Evolutionary conservation across 2,329 filamentous ascomycete genomes (phyloP), one percentile per base, ranked within the genome.

Genomic region (Colletotrichum orchidophilum): DNA sequence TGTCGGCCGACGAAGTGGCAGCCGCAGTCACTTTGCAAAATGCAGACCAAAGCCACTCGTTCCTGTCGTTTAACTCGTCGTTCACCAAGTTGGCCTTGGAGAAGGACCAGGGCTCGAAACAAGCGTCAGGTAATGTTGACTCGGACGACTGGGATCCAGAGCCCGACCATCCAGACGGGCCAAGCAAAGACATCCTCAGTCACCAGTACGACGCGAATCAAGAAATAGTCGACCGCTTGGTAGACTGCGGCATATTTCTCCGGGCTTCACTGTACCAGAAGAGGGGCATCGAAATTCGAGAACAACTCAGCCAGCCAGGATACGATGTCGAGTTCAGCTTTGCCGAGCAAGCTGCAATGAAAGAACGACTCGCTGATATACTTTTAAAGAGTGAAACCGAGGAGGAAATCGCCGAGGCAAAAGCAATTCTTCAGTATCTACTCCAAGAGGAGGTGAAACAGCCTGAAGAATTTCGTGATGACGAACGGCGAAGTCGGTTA

Each of bases 341-440:
- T 21, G 55, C 64, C n/a, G 62, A 74, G 15, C 66, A 75, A 26
- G 66, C 64, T 12, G 55, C 65, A 18, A 79, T 78, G 77, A 73
- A 72, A 27, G 78, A 79, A 63, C 74, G 61, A 9, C 72, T 77
- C 12, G 77, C 76, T 3, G 76, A 77, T 42, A 78, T 78, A 21
- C 66, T 78, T 2, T 57, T 76, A 5, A 54, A 63, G 15, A 78
- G 73, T 39, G 73, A 76, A 52, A 75, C 63, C 9, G 53, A 58
- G 5, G 70, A 76, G 15, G 71, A 49, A 18, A 68, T 75, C 2
- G 18, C 46, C 6, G 74, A 79, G 67, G 76, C 75, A 2, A 75
- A 74, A 54, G 50, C 49, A 0, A 73, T 75, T 24, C 46, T 79
- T 2, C 57, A 75, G 26, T 39, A 70, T 3, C 49, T 79, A 2